A percentile compares a stretch with the other conserved stretches of the same genome.
Conservation (phyloP, 371 early-diverging fungal genomes). For the Lichtheimia corymbifera region DNA sequence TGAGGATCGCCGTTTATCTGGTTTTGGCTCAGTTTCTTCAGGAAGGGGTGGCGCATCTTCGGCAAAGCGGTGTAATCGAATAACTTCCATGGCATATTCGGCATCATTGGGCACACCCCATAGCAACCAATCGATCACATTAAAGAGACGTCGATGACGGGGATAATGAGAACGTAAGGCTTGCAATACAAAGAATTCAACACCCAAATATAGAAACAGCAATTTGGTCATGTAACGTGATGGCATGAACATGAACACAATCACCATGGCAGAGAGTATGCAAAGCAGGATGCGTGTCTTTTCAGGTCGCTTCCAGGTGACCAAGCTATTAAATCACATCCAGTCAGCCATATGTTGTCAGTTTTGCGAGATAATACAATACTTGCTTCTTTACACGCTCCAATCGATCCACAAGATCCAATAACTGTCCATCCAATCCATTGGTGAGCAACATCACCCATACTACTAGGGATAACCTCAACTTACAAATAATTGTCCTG, state of each 20-base stretch:
- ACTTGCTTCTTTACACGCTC: slow-evolving; percentile 42
- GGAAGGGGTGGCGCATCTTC: neutral
- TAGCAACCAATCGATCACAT: slow-evolving; percentile 38
- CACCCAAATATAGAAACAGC: slow-evolving; percentile 29
- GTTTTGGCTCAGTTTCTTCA: neutral
- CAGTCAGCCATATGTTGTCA: neutral
- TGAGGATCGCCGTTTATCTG: neutral
- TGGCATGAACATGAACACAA: slow-evolving; percentile 20
- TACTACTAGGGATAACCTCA: neutral
- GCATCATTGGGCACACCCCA: slow-evolving; percentile 52
- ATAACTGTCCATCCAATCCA: slow-evolving; percentile 15
- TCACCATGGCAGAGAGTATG: slow-evolving; percentile 9
- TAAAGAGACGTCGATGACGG: slow-evolving; percentile 44
- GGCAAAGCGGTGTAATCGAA: slow-evolving; percentile 26
- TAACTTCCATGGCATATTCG: slow-evolving; percentile 47
- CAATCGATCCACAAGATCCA: slow-evolving; percentile 37
- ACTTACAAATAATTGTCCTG: slow-evolving; percentile 32
- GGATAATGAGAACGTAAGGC: slow-evolving; percentile 47
- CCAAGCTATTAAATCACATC: slow-evolving; percentile 14
- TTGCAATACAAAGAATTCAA: slow-evolving; percentile 47
- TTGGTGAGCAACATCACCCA: neutral
- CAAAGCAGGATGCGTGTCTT: slow-evolving; percentile 28
- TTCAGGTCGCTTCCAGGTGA: slow-evolving; percentile 46
- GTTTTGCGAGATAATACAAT: neutral
- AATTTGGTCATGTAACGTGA: slow-evolving; percentile 24